Evolutionary conservation across 208 protist genomes (phyloP), one percentile per base, ranked within the genome.

Genomic region (Leishmania tarentolae): DNA sequence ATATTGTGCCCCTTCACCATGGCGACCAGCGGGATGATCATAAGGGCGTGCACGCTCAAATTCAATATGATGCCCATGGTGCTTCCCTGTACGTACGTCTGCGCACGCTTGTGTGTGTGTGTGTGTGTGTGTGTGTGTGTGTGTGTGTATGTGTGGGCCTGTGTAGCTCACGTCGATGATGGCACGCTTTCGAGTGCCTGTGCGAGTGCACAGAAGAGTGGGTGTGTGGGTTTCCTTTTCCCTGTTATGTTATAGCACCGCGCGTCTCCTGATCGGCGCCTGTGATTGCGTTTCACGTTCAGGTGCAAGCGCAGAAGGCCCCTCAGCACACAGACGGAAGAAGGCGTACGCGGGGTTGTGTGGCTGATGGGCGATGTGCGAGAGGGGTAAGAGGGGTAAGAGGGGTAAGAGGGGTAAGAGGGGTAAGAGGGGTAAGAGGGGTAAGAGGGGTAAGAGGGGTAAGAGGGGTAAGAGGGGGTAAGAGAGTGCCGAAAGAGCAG

Each of bases 1-100:
- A 97, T 88, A 75, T 85, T 75, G 80, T 97, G 88, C 37, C 91
- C 94, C 52, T 85, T 86, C 24, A 89, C 75, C 69, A 97, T 83
- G 44, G 94, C 83, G 3, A 89, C 83, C 31, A 94, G 71, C 15
- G 94, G 94, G 40, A 95, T 52, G 79, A 97, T 89, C 90, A 95
- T 93, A 50, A 96, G 85, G 56, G 74, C 80, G 78, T 93, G 95
- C 17, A 97, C 86, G 76, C 80, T 95, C 35, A 92, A 83, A 79
- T 94, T 95, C 47, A 69, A 80, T 50, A 97, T 37, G 37, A 95
- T 76, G 37, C 87, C 90, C 94, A 97, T 97, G 70, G 19, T 79
- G 15, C 24, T 31, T 42, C 8, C 35, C 31, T 73, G 47, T 44
- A n/a, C n/a, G n/a, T n/a, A n/a, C 84, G 47, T 69, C 52, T 81